These are phyloP conservation scores for Chamaecyparis obtusa DNA, from an alignment of 75 land plant species.

Conservation along the genomic window DNA sequence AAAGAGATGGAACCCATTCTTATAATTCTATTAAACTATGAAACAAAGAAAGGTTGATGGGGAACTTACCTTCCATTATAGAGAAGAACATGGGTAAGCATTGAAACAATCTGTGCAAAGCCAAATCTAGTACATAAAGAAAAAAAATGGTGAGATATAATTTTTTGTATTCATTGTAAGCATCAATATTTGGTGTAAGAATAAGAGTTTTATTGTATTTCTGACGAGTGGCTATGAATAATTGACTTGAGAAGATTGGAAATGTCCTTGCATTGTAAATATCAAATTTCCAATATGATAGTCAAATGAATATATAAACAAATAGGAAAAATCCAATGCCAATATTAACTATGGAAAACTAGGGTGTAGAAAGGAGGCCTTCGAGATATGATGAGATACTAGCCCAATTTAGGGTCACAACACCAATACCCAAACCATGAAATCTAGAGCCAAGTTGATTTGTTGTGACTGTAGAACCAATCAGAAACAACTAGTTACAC, in stretches of 20 bases:
- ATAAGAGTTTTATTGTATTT: constrained; percentile 15
- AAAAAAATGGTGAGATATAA: constrained; percentile 26
- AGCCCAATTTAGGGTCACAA: constrained; percentile 32
- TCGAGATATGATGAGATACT: constrained; percentile 21
- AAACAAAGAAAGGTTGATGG: neutral
- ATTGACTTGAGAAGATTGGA: constrained; percentile 28
- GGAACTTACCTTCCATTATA: constrained; percentile 26
- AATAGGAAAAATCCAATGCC: constrained; percentile 21
- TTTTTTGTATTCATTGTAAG: constrained; percentile 13
- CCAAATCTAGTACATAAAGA: constrained; percentile 29
- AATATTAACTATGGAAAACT: constrained; percentile 32
- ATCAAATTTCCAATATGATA: constrained; percentile 15
- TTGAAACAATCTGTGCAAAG: constrained; percentile 28
- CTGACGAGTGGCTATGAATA: constrained; percentile 18
- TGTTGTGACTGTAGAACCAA: too few species aligned
- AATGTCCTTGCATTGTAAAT: constrained; percentile 31
- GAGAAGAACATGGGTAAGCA: constrained; percentile 27
- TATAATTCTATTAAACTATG: neutral
- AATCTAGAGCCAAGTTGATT: constrained; percentile 38
- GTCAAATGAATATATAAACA: constrained; percentile 22
- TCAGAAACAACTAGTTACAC: too few species aligned
- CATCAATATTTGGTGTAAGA: constrained; percentile 9
- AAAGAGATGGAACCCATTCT: neutral
- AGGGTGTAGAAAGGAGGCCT: constrained; percentile 35
- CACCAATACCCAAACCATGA: constrained; percentile 31